A percentile compares a stretch with the other conserved stretches of the same genome.
These are phyloP conservation scores for Moesziomyces sp. DNA, from an alignment of 1,284 basidiomycete genomes.

Conservation along the genomic window DNA sequence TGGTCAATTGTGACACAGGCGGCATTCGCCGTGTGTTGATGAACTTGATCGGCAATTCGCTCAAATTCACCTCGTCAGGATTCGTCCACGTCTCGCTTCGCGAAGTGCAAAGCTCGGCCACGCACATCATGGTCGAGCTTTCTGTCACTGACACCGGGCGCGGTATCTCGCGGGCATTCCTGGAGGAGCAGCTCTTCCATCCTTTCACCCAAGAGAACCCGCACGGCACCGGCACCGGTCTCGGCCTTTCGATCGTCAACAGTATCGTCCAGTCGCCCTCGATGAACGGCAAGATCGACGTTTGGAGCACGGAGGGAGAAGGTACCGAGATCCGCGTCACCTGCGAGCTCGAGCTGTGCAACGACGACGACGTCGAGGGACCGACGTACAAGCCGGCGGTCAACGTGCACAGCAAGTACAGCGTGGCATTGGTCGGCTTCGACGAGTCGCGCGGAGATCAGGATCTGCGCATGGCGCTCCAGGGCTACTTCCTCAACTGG, in stretches of 20 bases:
- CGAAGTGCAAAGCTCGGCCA: constrained; percentile 74
- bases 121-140: constrained; percentile 81
- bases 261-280: constrained; percentile 87
- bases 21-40: constrained; percentile 91
- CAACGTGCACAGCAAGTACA: constrained; percentile 70
- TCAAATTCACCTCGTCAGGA: constrained; percentile 89
- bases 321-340: constrained; percentile 94
- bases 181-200: constrained; percentile 90
- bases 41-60: constrained; percentile 92
- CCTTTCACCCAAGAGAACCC: constrained; percentile 92
- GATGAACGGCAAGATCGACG: constrained; percentile 84
- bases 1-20: constrained; percentile 87
- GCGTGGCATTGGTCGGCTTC: constrained; percentile 81
- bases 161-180: constrained; percentile 67
- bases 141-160: constrained; percentile 91
- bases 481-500: constrained; percentile 77
- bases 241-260: constrained; percentile 96
- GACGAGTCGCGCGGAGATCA: constrained; percentile 76
- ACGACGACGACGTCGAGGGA: constrained; percentile 49
- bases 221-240: constrained; percentile 88
- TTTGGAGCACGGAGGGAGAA: constrained; percentile 84
- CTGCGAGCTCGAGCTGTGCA: constrained; percentile 78
- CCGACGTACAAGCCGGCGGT: constrained; percentile 70
- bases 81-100: constrained; percentile 87
- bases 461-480: constrained; percentile 76